Conservation (phyloP, 495 filamentous ascomycete species). For the Aspergillus olivimuriae region DNA sequence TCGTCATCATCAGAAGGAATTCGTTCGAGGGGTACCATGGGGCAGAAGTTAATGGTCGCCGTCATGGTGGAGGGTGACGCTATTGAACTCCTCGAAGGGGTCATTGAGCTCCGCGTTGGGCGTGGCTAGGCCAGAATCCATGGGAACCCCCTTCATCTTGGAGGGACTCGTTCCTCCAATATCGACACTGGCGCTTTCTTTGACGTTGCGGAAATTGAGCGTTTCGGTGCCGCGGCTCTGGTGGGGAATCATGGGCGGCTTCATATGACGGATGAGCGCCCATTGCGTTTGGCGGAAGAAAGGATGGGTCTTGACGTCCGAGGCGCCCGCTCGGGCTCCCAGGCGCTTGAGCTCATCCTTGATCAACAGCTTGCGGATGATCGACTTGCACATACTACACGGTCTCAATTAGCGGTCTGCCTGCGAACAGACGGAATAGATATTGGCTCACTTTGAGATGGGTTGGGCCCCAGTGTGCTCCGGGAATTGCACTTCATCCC, state of each 20-base stretch:
- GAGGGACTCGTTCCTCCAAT: slow-evolving; percentile 58
- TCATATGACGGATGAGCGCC: slow-evolving; percentile 95
- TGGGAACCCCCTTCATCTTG: slow-evolving; percentile 67
- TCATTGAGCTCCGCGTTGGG: slow-evolving; percentile 80
- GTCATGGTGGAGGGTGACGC: slow-evolving; percentile 94
- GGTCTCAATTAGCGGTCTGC: slow-evolving; percentile 3
- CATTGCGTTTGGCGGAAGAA: slow-evolving; percentile 96
- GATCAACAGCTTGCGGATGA: slow-evolving; percentile 94
- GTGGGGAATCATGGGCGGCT: slow-evolving; percentile 95
- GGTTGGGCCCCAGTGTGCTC: slow-evolving; percentile 77
- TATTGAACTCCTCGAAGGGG: slow-evolving; percentile 98
- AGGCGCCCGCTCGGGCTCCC: slow-evolving; percentile 89
- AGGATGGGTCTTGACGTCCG: slow-evolving; percentile 91
- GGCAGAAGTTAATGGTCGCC: slow-evolving; percentile 50
- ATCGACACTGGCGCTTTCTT: slow-evolving; percentile 93
- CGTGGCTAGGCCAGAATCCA: slow-evolving; percentile 79
- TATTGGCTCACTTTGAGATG: slow-evolving; percentile 73
- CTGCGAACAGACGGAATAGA: neutral
- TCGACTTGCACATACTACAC: slow-evolving; percentile 81
- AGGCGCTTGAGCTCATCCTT: slow-evolving; percentile 96
- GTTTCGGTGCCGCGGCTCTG: slow-evolving; percentile 90
- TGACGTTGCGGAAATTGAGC: slow-evolving; percentile 94
- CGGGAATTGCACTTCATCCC: slow-evolving; percentile 92
- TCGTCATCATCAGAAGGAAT: slow-evolving; percentile 21
- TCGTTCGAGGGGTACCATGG: slow-evolving; percentile 1